Base-by-base conservation (phyloP, 2,329 filamentous ascomycete species). In the Lachnellula arida region DNA sequence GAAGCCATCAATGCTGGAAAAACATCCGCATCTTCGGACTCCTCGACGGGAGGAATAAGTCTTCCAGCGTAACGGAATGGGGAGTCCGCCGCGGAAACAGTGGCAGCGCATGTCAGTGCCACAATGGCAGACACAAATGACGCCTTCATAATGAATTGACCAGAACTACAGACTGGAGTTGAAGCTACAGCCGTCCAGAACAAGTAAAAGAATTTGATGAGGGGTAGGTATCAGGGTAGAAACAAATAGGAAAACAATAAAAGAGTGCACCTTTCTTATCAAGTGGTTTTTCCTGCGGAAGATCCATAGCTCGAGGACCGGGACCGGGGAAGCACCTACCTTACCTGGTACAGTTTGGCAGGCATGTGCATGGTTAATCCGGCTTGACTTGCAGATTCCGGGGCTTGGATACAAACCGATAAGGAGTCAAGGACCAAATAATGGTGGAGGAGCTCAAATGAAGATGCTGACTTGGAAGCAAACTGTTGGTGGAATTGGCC, bases 1-100 rank as follows among this genome's bases (percentile, higher is more conserved):
- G 54, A 44, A 37, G 40, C 28, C 4, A 58, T 47, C 11, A 59
- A 48, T 9, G 56, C 35, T 1, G 37, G 25, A 11, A 46, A 56
- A 19, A 59, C 53, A 46, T 67, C 63, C n/a, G 39, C 59, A 34
- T 59, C 35, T 19, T 63, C 63, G 8, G 32, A 57, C 32, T 58
- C 43, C 17, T 63, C 63, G 8, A 64, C 32, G 17, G 66, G 65
- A 39, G 63, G 64, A 50, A 64, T 35, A 14, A 68, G 52, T 55
- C 58, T 59, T 25, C 62, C 60, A 28, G 60, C 54, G 15, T 56
- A 57, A 32, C 54, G 40, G 39, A 66, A 66, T 22, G 62, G 28
- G n/a, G 23, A 37, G 51, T 60, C 58, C 3, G 54, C 57, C 32
- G 57, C 55, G 14, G 55, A 47, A 28, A 43, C 42, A n/a, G 23